These are phyloP conservation scores for Podaxis pistillaris DNA, from an alignment of 768 basidiomycete genomes.

Conservation along the genomic window DNA sequence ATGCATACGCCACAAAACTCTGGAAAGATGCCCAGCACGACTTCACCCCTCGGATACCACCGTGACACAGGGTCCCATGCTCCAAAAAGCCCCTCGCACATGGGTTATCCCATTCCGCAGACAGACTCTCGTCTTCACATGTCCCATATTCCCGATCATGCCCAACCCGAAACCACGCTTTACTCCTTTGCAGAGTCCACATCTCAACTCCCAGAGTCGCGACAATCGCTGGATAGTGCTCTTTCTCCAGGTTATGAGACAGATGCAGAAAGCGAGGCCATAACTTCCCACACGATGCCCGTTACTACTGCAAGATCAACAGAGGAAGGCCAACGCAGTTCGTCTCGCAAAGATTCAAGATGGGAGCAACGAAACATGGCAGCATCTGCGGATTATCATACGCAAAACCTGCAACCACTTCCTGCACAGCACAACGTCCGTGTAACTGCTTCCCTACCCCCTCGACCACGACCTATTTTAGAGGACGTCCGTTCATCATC, in stretches of 20 bases:
- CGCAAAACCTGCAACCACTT: background rate
- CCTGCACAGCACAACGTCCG: conserved; percentile 15
- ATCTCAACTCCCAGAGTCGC: conserved; percentile 11
- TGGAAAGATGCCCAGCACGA: conserved; percentile 27
- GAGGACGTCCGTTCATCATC: conserved; percentile 14
- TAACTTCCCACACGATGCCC: conserved; percentile 23
- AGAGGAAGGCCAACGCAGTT: background rate
- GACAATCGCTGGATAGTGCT: conserved; percentile 27
- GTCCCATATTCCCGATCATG: conserved; percentile 23
- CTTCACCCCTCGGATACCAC: conserved; percentile 27
- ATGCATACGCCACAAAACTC: conserved; percentile 24
- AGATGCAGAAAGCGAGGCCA: conserved; percentile 30
- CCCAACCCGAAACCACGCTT: background rate
- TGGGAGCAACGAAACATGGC: conserved; percentile 11
- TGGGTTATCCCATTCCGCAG: conserved; percentile 14
- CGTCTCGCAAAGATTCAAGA: conserved; percentile 8
- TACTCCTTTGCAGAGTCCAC: conserved; percentile 1
- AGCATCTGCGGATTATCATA: conserved; percentile 15
- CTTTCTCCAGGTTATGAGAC: conserved; percentile 40
- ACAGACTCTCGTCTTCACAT: conserved; percentile 21
- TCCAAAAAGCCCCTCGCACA: conserved; percentile 16
- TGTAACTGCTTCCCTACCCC: conserved; percentile 18
- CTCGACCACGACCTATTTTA: conserved; percentile 4
- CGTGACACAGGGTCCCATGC: conserved; percentile 12
- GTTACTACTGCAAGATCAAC: conserved; percentile 16